Base-by-base conservation (phyloP, 2,329 filamentous ascomycete genomes). In the Ophiosphaerella narmari region DNA sequence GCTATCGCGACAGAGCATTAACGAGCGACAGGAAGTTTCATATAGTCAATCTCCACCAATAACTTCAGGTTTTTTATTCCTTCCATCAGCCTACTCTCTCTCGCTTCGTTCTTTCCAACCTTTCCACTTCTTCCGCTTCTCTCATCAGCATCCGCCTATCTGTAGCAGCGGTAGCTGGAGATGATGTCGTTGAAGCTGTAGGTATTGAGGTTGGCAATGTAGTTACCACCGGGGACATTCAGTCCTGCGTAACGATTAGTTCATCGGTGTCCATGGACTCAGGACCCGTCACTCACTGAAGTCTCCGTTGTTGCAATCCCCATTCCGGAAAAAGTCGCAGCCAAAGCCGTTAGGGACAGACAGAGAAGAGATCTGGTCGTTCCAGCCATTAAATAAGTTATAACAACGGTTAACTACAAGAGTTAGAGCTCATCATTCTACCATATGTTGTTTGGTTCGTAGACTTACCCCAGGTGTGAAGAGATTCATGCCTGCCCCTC, bases 91-190 rank as follows among this genome's bases (percentile, higher is more conserved):
- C 12, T 4, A 7, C 16, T 4, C 36, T 5, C 21, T 12, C 18
- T 8, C 8, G 7, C 1, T 38, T 21, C 16, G 16, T 23, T 12
- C 11, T 6, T 40, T 13, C 23, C 21, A 11, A 5, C 3, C 4
- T 26, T n/a, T 16, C 9, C 18, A 12, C 32, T 21, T 21, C 18
- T 21, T 5, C 18, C 18, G 4, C 18, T 21, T 5, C 18, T 21
- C 4, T 4, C 18, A 21, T 21, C 18, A 21, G 18, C 12, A n/a
- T 12, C 21, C 16, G 8, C 2, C 24, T 43, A 49, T 13, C 39
- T 39, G n/a, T 38, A 49, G 46, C 46, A 49, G 39, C 16, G 40
- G 29, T 43, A 49, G 34, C 46, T 49, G 4, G 46, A 43, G 14
- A 49, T 43, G n/a, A 37, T 49, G 34, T 49, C 39, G 33, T 49